Evolutionary conservation across 106 monocot genomes (phyloP), one percentile per base, ranked within the genome.

Genomic region (Ottelia alismoides): DNA sequence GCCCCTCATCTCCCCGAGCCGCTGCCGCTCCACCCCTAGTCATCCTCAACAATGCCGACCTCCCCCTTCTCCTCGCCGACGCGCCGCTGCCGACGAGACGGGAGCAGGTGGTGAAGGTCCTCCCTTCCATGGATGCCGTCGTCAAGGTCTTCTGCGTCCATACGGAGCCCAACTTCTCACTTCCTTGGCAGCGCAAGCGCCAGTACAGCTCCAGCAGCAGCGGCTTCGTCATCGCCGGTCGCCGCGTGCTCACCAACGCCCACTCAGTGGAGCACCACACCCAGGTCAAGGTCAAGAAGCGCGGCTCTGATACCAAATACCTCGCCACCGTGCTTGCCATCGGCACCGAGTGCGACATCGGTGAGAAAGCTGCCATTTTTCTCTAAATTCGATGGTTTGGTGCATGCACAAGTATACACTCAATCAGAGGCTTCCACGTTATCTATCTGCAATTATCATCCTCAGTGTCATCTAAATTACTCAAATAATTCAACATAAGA

Each of bases 91-190:
- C 62, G 1, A 52, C 65, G 9, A 54, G 14, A 30, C 77, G 82
- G 92, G 82, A 77, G 20, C 70, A 82, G 63, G 82, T 73, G 44
- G 79, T 47, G n/a, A 70, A 51, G 71, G 81, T 53, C 0, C 56
- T 76, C 55, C 84, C 87, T 2, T 84, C 78, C 25, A 94, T 88
- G 94, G 94, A 94, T 29, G 84, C 94, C 0, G 94, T 94, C 27
- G 88, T 94, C 14, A 94, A 94, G 78, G 94, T 94, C 52, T 94
- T 94, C 53, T 94, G 94, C 56, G 81, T 81, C 28, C 94, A 94
- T 49, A 94, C 94, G 16, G 88, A 94, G 70, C 93, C 93, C 35
- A 94, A 94, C 28, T 94, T 88, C 63, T 94, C 93, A 18, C 69
- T 94, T 21, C 88, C 88, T 3, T 94, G 93, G 93, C 93, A 94